Percentiles rank a stretch among this genome's conserved stretches.
These are phyloP conservation scores for Scortechinia acanthostroma DNA, from an alignment of 2,329 filamentous ascomycete species.

Conservation along the genomic window DNA sequence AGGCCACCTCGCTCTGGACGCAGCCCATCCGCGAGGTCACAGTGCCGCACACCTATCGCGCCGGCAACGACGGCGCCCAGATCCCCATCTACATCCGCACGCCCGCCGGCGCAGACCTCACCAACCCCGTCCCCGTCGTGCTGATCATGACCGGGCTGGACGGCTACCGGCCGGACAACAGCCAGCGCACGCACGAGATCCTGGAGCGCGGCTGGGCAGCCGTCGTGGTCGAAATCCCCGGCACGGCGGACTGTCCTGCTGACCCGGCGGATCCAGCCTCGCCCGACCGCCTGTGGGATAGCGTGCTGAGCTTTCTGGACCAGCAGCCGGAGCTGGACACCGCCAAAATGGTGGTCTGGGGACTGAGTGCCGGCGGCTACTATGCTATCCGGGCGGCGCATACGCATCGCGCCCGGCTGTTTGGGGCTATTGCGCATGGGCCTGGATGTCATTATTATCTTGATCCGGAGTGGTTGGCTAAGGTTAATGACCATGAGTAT, in stretches of 20 bases:
- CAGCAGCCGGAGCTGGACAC: conserved; percentile 35
- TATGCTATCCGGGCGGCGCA: conserved; percentile 49
- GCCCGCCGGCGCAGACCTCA: conserved; percentile 10
- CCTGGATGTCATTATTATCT: conserved; percentile 55
- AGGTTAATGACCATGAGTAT: conserved; percentile 47
- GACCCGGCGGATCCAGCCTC: conserved; percentile 30
- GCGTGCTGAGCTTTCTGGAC: conserved; percentile 43
- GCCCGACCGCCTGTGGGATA: conserved; percentile 43
- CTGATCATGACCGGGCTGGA: conserved; percentile 17
- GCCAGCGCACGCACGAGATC: conserved; percentile 8
- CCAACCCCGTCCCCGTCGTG: conserved; percentile 11
- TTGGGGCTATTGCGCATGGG: conserved; percentile 41
- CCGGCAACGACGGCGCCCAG: conserved; percentile 10
- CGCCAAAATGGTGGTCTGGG: conserved; percentile 40
- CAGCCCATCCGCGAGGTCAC: conserved; percentile 15
- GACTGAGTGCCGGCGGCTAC: conserved; percentile 49
- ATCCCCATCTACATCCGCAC: conserved; percentile 17
- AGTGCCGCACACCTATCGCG: conserved; percentile 16
- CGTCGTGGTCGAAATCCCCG: conserved; percentile 45
- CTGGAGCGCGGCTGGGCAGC: conserved; percentile 23
- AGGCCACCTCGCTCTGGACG: conserved; percentile 9
- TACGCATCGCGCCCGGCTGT: conserved; percentile 40
- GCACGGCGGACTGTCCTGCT: conserved; percentile 47
- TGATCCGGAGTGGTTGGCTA: conserved; percentile 39
- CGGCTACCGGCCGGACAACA: conserved; percentile 19